Evolutionary conservation across 331 rosid species (phyloP), one percentile per base, ranked within the genome.

Genomic region (Telfairia occidentalis): DNA sequence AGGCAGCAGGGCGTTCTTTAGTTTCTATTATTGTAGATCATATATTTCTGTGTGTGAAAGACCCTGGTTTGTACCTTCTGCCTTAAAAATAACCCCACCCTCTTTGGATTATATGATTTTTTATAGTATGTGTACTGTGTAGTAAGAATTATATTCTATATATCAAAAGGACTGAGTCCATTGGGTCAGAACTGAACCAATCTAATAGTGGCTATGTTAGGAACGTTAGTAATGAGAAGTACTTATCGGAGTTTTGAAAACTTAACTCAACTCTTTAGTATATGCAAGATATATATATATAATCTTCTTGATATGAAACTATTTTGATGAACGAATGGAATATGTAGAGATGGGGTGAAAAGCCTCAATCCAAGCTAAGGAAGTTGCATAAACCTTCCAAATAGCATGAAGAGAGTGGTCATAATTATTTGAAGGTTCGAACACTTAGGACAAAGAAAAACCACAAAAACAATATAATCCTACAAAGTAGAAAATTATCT

Each of bases 21-120:
- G 91, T 93, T 78, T 90, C 98, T 38, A 82, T 90, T 78, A 87
- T 89, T 9, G 94, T 89, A 78, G 98, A 93, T 83, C 98, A 93
- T 86, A 86, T 93, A 85, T 93, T 93, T 89, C 89, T 93, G 30
- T 86, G 98, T 84, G 89, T 93, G 74, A 90, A 89, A 83, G 98
- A 93, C 78, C 76, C 92, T 40, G 98, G 98, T 93, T 76, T 45
- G 97, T 85, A 77, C 72, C 81, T 61, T 73, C 61, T 72, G 69
- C 75, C 67, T 23, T 61, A 19, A 71, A 69, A 67, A 18, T 8
- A 72, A 37, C 52, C 40, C 7, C 23, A 29, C 40, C 32, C 58
- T 58, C 53, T 76, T 6, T 78, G 43, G 66, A n/a, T 71, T 65
- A 49, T 74, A 71, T 58, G 46, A 49, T 58, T 38, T 46, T 37